phyloP scores from a whole-genome alignment of 352 stramenopile genomes.

The Blastocystis sp. region DNA sequence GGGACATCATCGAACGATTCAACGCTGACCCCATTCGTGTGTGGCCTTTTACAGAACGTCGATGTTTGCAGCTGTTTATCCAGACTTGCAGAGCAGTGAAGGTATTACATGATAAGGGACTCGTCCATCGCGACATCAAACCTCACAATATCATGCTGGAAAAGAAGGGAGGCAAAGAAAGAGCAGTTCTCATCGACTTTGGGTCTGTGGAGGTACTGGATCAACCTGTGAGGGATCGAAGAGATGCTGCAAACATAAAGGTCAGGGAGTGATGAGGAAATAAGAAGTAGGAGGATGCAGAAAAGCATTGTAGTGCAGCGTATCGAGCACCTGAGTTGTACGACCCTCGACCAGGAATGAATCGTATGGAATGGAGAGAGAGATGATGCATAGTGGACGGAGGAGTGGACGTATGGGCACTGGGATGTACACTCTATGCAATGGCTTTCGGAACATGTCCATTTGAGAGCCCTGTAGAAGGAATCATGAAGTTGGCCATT shows the following conservation, averaged over 20 bases:
- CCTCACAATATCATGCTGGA: constrained; percentile 63
- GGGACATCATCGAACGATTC: constrained; percentile 33
- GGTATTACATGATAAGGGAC: constrained; percentile 59
- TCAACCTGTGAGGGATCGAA: background rate
- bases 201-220: background rate
- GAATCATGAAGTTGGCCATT: constrained; percentile 60
- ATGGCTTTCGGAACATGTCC: constrained; percentile 62
- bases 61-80: constrained; percentile 49
- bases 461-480: constrained; percentile 55
- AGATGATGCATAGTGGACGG: constrained; percentile 39
- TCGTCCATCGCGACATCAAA: constrained; percentile 60
- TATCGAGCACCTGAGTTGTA: constrained; percentile 61
- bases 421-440: constrained; percentile 59
- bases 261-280: background rate
- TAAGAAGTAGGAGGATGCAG: constrained; percentile 44
- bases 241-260: constrained; percentile 48
- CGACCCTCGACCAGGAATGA: constrained; percentile 53
- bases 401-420: constrained; percentile 47
- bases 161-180: background rate
- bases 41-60: constrained; percentile 51
- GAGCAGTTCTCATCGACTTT: constrained; percentile 60
- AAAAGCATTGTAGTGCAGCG: constrained; percentile 60
- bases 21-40: constrained; percentile 36
- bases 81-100: constrained; percentile 41
- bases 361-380: background rate